Base-by-base conservation (phyloP, 257 asterid species). In the Nicotiana paniculata region DNA sequence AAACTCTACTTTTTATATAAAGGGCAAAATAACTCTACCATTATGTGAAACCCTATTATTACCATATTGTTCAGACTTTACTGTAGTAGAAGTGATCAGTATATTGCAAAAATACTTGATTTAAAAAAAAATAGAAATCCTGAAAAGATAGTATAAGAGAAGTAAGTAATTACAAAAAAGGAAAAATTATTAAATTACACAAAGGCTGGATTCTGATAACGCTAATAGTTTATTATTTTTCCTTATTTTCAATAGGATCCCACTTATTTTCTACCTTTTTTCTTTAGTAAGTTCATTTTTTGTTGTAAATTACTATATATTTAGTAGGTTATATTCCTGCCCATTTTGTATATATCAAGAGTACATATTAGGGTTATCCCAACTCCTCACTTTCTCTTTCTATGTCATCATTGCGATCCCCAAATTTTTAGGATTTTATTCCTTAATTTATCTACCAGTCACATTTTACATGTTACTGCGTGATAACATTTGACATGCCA, bases 401-500 rank as follows among this genome's bases (percentile, higher is more conserved):
- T 3, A 0, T 17, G 35, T 55, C 12, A 18, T 7, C 3, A 17
- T 5, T 0, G 4, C 18, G 12, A 1, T 43, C 17, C 24, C 15
- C 4, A 37, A 32, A 33, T 15, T 15, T 15, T 53, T 84, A 80
- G 79, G 74, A 82, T 74, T 84, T 80, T 26, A 21, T 21, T 21
- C 24, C 43, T 26, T 24, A 59, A 70, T 75, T 80, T 69, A 68
- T 4, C 5, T 3, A 2, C 55, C n/a, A 1, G 1, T 16, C 63
- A 57, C 6, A 0, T 3, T 9, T 1, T 3, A 17, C 65, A 77
- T 83, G 43, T 1, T 13, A 76, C 61, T 53, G 74, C 70, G 10
- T 21, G 16, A 6, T 82, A 59, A 64, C 43, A 68, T 53, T 65
- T 61, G 55, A 18, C 72, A 30, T 80, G 86, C 53, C 84, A 3